Base-by-base conservation (phyloP, 2,329 filamentous ascomycete species). In the Whalleya microplaca region DNA sequence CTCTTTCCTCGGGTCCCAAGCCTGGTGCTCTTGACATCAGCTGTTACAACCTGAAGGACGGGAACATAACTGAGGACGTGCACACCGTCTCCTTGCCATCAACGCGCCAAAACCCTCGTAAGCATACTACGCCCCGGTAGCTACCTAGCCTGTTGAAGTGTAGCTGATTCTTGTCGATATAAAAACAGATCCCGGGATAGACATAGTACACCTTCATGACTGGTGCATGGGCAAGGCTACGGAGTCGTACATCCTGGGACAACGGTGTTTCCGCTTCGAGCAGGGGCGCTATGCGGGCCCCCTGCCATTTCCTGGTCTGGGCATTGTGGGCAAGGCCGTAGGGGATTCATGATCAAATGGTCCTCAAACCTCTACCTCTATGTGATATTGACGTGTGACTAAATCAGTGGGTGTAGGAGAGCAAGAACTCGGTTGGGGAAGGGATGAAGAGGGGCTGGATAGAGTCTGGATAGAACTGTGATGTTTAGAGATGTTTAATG, bases 221-320 rank as follows among this genome's bases (percentile, higher is more conserved):
- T 63, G 60, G 60, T 61, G 58, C 21, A 44, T 63, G 20, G 60
- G 57, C 21, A 50, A 43, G 16, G 21, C 43, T 2, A 45, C 54
- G 4, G 40, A 48, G 42, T 41, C 49, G 2, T 63, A 61, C 27
- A 49, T 61, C 9, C 45, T 50, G 2, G 53, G 52, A 3, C 60
- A 63, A 50, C 57, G 60, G 5, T 56, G 41, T 48, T 63, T 63
- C 48, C 60, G 57, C 23, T 63, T 63, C 51, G 60, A 61, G 16
- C 55, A 53, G 42, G 60, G 60, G 2, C 40, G 44, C 6, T 63
- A 63, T 27, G 44, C 55, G 9, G 59, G 60, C 6, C 49, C 60
- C 2, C 45, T 58, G 10, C 60, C 60, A 2, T 58, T 62, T 41
- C 58, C 60, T 5, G 58, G 60, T 3, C 53, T 63, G 32, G 43